A percentile compares a stretch with the other conserved stretches of the same genome.
Evolutionary conservation across 1,139 yeast species (phyloP).

Genomic region (Meyerozyma guilliermondii): DNA sequence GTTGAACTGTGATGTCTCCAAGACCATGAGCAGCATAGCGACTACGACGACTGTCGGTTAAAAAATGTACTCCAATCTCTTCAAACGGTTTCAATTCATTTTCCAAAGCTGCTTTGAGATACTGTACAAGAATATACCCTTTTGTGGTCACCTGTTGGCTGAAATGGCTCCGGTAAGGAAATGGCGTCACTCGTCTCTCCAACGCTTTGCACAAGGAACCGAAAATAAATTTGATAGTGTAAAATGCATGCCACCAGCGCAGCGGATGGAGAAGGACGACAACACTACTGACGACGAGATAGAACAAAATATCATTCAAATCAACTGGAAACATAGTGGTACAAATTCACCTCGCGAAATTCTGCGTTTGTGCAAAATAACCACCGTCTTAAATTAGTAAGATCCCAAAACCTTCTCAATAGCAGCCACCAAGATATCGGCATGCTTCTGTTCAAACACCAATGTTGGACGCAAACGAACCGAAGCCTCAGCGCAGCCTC

Average conservation of each 20-base stretch:
- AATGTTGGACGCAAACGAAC: conserved; percentile 76
- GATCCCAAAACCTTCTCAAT: conserved; percentile 39
- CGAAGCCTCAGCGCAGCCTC: conserved; percentile 74
- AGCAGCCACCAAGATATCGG: conserved; percentile 54
- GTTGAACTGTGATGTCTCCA: neutral
- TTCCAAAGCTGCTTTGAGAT: neutral
- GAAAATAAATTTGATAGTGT: neutral
- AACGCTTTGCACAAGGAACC: neutral
- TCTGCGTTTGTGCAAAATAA: neutral
- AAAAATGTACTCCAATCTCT: neutral
- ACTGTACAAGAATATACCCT: neutral
- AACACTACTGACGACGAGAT: neutral
- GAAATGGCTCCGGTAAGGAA: neutral
- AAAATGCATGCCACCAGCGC: neutral
- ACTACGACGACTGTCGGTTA: neutral
- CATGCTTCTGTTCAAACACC: conserved; percentile 72
- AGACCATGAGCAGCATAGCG: neutral
- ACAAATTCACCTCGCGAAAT: neutral
- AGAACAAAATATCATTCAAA: neutral
- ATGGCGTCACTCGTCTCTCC: neutral
- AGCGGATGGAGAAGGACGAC: neutral
- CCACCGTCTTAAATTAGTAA: neutral
- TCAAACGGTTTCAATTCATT: neutral
- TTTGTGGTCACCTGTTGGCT: neutral
- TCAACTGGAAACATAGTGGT: neutral